Evolutionary conservation across 108 stramenopile genomes (phyloP).

Genomic region (Conticribra weissflogii): DNA sequence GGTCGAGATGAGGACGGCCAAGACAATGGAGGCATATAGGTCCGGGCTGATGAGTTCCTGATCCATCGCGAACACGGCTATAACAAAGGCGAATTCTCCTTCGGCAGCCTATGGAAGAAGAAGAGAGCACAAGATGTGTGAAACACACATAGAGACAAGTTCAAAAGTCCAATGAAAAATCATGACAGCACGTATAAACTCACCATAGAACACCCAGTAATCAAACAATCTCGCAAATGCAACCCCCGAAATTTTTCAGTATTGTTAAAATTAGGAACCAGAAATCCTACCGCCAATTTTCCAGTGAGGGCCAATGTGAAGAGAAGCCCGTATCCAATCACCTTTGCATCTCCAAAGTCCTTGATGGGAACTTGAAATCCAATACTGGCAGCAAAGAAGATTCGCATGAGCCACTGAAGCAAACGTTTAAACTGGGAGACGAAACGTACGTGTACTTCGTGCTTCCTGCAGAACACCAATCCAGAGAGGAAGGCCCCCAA

Average conservation of each 20-base stretch:
- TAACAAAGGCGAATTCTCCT: slow-evolving; percentile 85
- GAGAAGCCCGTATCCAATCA: slow-evolving; percentile 73
- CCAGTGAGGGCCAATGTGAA: slow-evolving; percentile 68
- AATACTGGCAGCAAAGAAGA: slow-evolving; percentile 86
- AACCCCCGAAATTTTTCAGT: slow-evolving; percentile 51
- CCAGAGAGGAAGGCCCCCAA: slow-evolving; percentile 73
- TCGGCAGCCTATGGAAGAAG: slow-evolving; percentile 53
- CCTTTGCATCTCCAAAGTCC: slow-evolving; percentile 60
- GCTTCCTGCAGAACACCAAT: slow-evolving; percentile 70
- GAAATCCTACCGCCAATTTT: slow-evolving; percentile 77
- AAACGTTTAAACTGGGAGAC: slow-evolving; percentile 82
- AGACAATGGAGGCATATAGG: slow-evolving; percentile 72
- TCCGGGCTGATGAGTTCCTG: slow-evolving; percentile 55
- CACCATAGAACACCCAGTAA: slow-evolving; percentile 74
- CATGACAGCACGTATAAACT: neutral
- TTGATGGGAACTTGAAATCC: slow-evolving; percentile 79
- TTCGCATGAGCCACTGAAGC: slow-evolving; percentile 85
- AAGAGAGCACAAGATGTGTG: neutral
- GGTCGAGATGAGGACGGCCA: slow-evolving; percentile 76
- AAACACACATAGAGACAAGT: slow-evolving; percentile 5
- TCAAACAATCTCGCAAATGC: slow-evolving; percentile 65
- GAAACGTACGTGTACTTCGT: slow-evolving; percentile 64
- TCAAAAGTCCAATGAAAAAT: slow-evolving; percentile 7
- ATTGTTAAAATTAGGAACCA: slow-evolving; percentile 83
- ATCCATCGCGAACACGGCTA: slow-evolving; percentile 71